Conservation (phyloP, 257 asterid species). For the Mitragyna speciosa region DNA sequence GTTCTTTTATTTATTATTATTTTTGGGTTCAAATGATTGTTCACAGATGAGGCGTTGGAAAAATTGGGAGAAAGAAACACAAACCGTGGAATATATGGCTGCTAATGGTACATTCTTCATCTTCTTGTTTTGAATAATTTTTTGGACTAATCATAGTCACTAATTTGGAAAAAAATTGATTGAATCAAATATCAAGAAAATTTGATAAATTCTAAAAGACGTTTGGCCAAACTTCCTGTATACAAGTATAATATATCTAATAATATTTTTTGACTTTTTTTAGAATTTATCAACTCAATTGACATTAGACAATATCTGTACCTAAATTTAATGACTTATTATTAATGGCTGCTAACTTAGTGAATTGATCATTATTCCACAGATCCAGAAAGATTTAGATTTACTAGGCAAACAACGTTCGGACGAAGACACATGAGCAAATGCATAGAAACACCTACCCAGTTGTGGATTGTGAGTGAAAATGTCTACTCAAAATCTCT, state of each 20-base stretch:
- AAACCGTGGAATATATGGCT: slow-evolving; percentile 58
- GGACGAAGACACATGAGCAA: slow-evolving; percentile 53
- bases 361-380: neutral
- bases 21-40: neutral
- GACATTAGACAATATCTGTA: neutral
- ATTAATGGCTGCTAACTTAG: neutral
- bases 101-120: slow-evolving; percentile 53
- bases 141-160: neutral
- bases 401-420: slow-evolving; percentile 67
- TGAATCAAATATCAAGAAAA: neutral
- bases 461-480: slow-evolving; percentile 59
- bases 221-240: neutral
- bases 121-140: neutral
- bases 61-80: slow-evolving; percentile 77
- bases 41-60: slow-evolving; percentile 75
- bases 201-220: neutral
- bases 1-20: neutral
- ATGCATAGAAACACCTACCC: slow-evolving; percentile 30
- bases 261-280: neutral
- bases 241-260: neutral
- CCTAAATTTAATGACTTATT: neutral
- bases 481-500: neutral
- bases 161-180: neutral
- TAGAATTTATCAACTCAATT: neutral
- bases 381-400: slow-evolving; percentile 77